A percentile compares a stretch with the other conserved stretches of the same genome.
These are phyloP conservation scores for Saturnispora bothae DNA, from an alignment of 805 yeast genomes.

Conservation along the genomic window DNA sequence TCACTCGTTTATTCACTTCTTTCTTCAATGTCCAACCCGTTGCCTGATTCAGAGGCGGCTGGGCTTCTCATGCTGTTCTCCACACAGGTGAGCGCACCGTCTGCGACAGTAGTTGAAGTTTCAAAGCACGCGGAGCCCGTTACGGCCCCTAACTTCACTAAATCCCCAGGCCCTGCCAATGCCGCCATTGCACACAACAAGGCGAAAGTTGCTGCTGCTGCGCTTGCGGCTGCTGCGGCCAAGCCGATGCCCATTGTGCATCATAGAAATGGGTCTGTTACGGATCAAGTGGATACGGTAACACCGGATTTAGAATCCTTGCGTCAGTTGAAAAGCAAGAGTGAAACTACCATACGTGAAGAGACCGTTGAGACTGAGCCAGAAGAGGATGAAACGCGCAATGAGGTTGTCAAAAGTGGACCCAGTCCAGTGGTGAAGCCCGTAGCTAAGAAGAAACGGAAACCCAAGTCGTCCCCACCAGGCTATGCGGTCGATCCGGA, in stretches of 20 bases:
- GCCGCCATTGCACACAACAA: conserved; percentile 31
- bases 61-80: conserved; percentile 31
- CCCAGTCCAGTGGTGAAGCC: not conserved
- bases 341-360: not conserved
- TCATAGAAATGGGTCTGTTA: not conserved
- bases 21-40: not conserved
- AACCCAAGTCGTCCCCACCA: conserved; percentile 13
- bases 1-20: not conserved
- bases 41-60: conserved; percentile 28
- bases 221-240: conserved; percentile 73
- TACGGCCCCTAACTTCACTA: too few species aligned
- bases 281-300: conserved; percentile 3
- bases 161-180: conserved; percentile 31
- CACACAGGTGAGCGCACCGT: too few species aligned
- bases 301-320: conserved; percentile 1
- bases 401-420: too few species aligned
- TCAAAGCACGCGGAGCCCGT: too few species aligned
- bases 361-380: not conserved
- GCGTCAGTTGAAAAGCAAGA: not conserved
- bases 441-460: not conserved
- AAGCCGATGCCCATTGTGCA: conserved; percentile 48
- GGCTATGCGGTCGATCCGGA: conserved; percentile 66
- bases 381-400: not conserved
- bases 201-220: conserved; percentile 74
- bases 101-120: too few species aligned